Percentiles rank a stretch among this genome's conserved stretches.
These are phyloP conservation scores for Capronia americana DNA, from an alignment of 2,329 filamentous ascomycete species.

Conservation along the genomic window DNA sequence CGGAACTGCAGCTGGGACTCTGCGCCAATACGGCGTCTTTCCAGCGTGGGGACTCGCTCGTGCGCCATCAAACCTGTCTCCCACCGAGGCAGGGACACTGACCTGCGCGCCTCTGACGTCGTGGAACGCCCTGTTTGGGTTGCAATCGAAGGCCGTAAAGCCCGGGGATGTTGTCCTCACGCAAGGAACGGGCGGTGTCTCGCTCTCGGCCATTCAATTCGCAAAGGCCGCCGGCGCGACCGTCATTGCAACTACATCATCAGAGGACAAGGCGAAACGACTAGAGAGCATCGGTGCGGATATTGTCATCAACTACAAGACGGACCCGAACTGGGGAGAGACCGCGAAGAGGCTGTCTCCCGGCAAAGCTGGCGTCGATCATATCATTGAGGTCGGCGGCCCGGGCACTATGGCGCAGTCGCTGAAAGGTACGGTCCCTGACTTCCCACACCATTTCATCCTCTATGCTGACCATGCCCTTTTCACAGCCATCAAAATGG, in stretches of 20 bases:
- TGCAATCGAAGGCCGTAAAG: conserved; percentile 54
- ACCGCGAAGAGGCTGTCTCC: conserved; percentile 60
- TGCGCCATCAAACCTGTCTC: conserved; percentile 63
- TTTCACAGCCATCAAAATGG: conserved; percentile 50
- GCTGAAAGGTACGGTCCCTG: conserved; percentile 46
- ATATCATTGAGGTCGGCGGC: conserved; percentile 71
- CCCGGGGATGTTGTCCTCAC: conserved; percentile 65
- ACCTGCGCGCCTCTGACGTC: conserved; percentile 68
- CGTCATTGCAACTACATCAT: conserved; percentile 66
- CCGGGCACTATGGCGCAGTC: conserved; percentile 65
- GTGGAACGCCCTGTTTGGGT: conserved; percentile 70
- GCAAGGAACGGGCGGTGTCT: conserved; percentile 67
- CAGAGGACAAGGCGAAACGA: conserved; percentile 59
- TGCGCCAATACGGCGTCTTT: conserved; percentile 72
- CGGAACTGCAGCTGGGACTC: conserved; percentile 69
- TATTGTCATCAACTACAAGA: conserved; percentile 67
- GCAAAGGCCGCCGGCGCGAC: conserved; percentile 59
- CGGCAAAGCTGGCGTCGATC: conserved; percentile 62
- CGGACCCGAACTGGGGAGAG: conserved; percentile 64
- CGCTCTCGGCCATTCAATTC: conserved; percentile 53
- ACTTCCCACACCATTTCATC: not conserved
- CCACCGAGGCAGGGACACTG: conserved; percentile 63
- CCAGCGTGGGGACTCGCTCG: conserved; percentile 71
- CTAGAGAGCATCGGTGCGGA: conserved; percentile 64
- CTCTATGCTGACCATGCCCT: not conserved